Conservation (phyloP, 148 eudicot species). For the Rhododendron williamsianum region DNA sequence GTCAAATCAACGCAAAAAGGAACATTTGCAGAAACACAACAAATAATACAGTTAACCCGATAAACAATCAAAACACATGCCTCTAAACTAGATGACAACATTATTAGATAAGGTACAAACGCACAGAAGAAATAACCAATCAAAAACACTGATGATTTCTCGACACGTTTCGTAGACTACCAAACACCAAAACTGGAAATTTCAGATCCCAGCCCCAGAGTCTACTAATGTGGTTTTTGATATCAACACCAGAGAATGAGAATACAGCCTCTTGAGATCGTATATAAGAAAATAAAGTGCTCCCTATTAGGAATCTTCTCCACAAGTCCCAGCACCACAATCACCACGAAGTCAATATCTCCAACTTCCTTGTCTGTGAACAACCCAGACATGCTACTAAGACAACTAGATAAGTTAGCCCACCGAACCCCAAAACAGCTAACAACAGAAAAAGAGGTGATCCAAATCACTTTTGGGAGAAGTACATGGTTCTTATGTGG, state of each 20-base stretch:
- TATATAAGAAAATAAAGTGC: not conserved
- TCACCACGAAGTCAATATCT: not conserved
- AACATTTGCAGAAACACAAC: not conserved
- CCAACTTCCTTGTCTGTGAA: not conserved
- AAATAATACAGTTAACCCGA: not conserved
- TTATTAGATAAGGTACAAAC: not conserved
- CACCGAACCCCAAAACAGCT: no score
- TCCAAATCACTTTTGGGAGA: not conserved
- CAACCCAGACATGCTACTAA: not conserved
- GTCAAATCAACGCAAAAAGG: not conserved
- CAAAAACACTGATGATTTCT: not conserved
- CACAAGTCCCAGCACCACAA: not conserved
- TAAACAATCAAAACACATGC: not conserved
- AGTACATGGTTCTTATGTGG: not conserved
- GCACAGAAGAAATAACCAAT: not conserved
- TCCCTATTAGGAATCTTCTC: not conserved
- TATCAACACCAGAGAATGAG: not conserved
- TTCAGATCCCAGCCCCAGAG: not conserved
- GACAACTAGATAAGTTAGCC: not conserved
- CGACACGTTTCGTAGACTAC: not conserved
- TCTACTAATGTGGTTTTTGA: not conserved
- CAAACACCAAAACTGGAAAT: not conserved
- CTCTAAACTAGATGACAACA: not conserved
- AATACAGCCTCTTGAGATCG: not conserved
- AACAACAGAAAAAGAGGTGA: not conserved